phyloP scores from a whole-genome alignment of 768 basidiomycete species.

The Amanita rubescens region DNA sequence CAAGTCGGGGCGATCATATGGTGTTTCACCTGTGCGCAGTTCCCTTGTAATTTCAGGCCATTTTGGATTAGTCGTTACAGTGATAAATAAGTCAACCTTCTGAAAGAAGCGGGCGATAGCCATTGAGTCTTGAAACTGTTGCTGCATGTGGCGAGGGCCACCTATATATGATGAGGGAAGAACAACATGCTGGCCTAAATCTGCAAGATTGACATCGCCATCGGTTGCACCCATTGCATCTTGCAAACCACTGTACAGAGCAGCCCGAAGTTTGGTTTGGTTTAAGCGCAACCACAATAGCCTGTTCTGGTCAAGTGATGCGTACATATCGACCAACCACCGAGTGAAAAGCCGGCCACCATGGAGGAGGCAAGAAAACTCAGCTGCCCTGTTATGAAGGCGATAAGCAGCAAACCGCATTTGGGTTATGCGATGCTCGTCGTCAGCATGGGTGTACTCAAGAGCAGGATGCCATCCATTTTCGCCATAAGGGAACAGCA shows the following conservation, averaged over 20 bases:
- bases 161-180: conserved; percentile 32
- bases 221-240: background rate
- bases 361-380: conserved; percentile 23
- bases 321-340: conserved; percentile 38
- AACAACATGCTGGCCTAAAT: conserved; percentile 8
- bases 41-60: conserved; percentile 33
- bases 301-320: conserved; percentile 31
- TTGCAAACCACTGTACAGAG: background rate
- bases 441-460: background rate
- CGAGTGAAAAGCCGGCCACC: conserved; percentile 36
- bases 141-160: conserved; percentile 29
- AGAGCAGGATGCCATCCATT: conserved; percentile 26
- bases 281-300: conserved; percentile 23
- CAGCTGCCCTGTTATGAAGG: background rate
- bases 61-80: conserved; percentile 35
- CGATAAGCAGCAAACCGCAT: background rate
- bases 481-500: conserved; percentile 36
- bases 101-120: conserved; percentile 26
- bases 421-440: background rate
- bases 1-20: conserved; percentile 39
- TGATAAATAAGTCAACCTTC: conserved; percentile 35
- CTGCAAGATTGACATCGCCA: background rate
- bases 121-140: conserved; percentile 32
- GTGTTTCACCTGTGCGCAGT: conserved; percentile 30
- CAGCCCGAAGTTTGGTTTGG: no score